phyloP scores from a whole-genome alignment of 805 yeast species.

The Zygotorulaspora florentina region DNA sequence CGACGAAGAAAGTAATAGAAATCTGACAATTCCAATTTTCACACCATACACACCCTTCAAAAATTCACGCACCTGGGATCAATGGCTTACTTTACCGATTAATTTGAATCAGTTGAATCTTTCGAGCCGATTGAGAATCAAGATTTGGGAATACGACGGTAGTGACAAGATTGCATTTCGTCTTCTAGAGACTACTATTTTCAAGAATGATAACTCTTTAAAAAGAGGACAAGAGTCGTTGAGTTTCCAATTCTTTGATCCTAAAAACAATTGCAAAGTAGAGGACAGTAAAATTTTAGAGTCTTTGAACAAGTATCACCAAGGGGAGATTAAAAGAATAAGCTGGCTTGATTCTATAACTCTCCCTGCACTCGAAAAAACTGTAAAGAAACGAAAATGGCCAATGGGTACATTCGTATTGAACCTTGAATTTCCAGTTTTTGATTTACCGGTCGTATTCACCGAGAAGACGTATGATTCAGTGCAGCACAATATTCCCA shows the following conservation, averaged over 20 bases:
- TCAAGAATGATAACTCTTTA: constrained; percentile 56
- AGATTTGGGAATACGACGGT: constrained; percentile 64
- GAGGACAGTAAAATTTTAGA: constrained; percentile 41
- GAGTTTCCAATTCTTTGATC: constrained; percentile 35
- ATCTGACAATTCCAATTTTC: constrained; percentile 46
- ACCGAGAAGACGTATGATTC: constrained; percentile 48
- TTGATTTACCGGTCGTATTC: constrained; percentile 68
- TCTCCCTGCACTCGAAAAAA: constrained; percentile 44
- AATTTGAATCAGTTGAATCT: constrained; percentile 66
- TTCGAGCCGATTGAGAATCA: constrained; percentile 54
- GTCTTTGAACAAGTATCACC: constrained; percentile 57
- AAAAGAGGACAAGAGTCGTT: constrained; percentile 68
- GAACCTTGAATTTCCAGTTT: constrained; percentile 56
- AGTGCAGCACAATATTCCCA: constrained; percentile 34
- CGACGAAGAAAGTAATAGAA: constrained; percentile 40
- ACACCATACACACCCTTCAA: constrained; percentile 48
- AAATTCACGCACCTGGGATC: constrained; percentile 55
- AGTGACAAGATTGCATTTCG: constrained; percentile 55
- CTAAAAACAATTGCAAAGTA: constrained; percentile 28
- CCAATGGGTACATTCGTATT: constrained; percentile 35
- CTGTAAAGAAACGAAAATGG: constrained; percentile 19
- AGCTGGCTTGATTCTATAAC: constrained; percentile 76
- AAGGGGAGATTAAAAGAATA: constrained; percentile 55
- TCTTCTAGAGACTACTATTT: constrained; percentile 53
- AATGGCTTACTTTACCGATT: constrained; percentile 71